phyloP scores from a whole-genome alignment of 805 yeast genomes.

The Starmerella sirachaensis region DNA sequence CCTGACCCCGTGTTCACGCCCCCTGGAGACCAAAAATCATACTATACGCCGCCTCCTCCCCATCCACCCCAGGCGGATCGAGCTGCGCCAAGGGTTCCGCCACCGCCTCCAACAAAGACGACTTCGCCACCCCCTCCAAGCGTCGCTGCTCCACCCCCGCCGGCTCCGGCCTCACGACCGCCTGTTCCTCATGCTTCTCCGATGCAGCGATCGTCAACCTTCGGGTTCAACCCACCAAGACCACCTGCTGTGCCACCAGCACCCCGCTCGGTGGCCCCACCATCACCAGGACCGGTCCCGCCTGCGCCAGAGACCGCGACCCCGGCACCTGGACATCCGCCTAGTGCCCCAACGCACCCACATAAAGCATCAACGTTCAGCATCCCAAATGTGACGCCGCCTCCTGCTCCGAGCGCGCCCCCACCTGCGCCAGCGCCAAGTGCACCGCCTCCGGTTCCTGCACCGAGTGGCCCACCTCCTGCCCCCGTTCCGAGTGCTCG shows the following conservation, averaged over 20 bases:
- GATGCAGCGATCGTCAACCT: conserved; percentile 2
- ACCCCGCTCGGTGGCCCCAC: not conserved
- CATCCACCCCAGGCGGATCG: not conserved
- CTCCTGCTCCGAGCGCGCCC: conserved; percentile 3
- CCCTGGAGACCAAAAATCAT: too few species aligned
- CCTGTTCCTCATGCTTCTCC: conserved; percentile 8
- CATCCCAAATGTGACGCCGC: not conserved
- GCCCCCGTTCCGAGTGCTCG: too few species aligned
- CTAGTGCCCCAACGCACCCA: too few species aligned
- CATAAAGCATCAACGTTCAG: too few species aligned
- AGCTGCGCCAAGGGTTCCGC: not conserved
- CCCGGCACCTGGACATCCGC: too few species aligned
- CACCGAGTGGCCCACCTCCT: conserved; percentile 6
- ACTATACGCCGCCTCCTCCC: too few species aligned
- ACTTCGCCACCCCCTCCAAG: conserved; percentile 3
- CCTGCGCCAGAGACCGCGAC: too few species aligned
- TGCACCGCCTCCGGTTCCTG: conserved; percentile 11
- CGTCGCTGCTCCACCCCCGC: conserved; percentile 1
- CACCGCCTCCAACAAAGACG: conserved; percentile 1
- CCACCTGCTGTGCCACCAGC: conserved; percentile 3
- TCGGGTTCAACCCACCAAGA: not conserved
- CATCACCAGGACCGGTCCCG: not conserved
- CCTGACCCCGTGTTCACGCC: too few species aligned
- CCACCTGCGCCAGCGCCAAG: conserved; percentile 1
- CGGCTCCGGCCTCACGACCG: not conserved